Base-by-base conservation (phyloP, 83 land plant genomes). In the Picea abies region DNA sequence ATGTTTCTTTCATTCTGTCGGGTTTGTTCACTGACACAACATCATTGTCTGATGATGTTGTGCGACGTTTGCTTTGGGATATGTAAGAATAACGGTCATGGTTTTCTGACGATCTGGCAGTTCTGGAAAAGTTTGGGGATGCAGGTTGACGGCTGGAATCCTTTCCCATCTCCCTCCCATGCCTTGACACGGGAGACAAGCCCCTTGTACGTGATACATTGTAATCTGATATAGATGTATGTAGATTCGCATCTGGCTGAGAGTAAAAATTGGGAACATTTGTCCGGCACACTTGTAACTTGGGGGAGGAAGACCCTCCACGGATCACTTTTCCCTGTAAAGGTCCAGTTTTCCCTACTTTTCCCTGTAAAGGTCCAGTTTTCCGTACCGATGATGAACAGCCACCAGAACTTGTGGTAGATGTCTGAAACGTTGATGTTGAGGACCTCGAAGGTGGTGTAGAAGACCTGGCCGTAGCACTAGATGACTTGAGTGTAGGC, bases 51-150 rank as follows among this genome's bases (percentile, higher is more conserved):
- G 62, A 76, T 25, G 62, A 76, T 10, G 17, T 25, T 23, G 32
- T 56, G 35, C 1, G 15, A 23, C 4, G 61, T 32, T 47, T 80
- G 32, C 8, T 63, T 63, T 64, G 20, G 29, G 78, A 66, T 26
- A 63, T 37, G 4, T 41, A 23, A 17, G 52, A 20, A 47, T 66
- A 10, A 64, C 32, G 19, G 17, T 66, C 49, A 63, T 63, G 75
- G 52, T 66, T 80, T 63, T 63, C 77, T 63, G 61, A 76, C 56
- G 49, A 79, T 68, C 81, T 61, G 20, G 22, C 67, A 35, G 17
- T 80, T 80, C 76, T 64, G 15, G 47, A 65, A 63, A 80, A 6
- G 52, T 58, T 80, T 7, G 75, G 82, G 32, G 75, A 80, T 80
- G 52, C 70, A 63, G 82, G 41, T 14, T 23, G 82, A 14, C 79